Evolutionary conservation across 768 basidiomycete species (phyloP), one percentile per base, ranked within the genome.

Genomic region (Imleria badia): DNA sequence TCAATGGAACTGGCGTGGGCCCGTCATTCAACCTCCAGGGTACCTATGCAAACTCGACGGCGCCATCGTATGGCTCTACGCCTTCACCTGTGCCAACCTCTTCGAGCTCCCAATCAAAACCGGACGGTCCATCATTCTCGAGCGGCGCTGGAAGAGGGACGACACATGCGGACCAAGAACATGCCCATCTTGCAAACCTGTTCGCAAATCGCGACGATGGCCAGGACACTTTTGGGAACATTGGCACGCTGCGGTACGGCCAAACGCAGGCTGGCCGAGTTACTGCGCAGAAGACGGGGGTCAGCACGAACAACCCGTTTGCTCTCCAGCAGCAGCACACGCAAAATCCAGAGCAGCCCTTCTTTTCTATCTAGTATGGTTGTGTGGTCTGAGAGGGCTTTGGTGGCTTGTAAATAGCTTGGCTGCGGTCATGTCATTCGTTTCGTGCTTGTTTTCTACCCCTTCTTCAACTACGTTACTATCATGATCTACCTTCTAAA

Each of bases 171-270:
- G 91, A 96, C 68, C 84, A 89, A 56, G 81, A 84, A 53, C 81
- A 92, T 65, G 68, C 83, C 14, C 81, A 86, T 35, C 81, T 99
- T 49, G 94, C 95, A 3, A 76, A 71, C 49, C 72, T 98, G 62
- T 85, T 98, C 58, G 95, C 91, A 7, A 91, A 90, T 65, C 79
- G 87, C 47, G 95, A 97, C 52, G 94, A 91, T 62, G 96, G 97
- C 2, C 77, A 89, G 67, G 97, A 99, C 73, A 96, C 96, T 49
- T 98, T 98, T 66, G 96, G 96, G 47, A 99, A 98, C 69, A 63
- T 84, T 31, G 96, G 96, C 19, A 57, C 76, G 48, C 68, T 96
- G 58, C 82, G 94, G 78, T 89, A 84, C 55, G 85, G 84, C 2
- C 76, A 82, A 46, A 81, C 82, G 1, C 76, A 79, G 34, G 84